These are phyloP conservation scores for Mycena pura DNA, from an alignment of 768 basidiomycete species.

Conservation along the genomic window DNA sequence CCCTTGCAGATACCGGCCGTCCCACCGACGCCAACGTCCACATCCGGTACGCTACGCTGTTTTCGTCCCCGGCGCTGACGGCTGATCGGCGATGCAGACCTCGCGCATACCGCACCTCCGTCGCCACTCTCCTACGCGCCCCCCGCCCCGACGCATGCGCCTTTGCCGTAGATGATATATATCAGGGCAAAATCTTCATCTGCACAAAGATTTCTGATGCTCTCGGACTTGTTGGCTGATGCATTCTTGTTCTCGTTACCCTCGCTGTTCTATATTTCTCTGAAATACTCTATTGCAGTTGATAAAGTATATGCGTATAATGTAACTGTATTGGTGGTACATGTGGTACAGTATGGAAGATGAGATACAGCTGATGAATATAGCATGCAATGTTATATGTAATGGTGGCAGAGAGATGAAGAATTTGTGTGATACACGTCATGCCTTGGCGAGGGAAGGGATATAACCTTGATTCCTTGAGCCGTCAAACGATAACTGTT, in stretches of 20 bases:
- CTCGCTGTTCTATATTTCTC: background rate
- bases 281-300: background rate
- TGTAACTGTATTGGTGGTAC: background rate
- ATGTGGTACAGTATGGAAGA: too few species aligned
- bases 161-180: constrained; percentile 29
- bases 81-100: background rate
- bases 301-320: too few species aligned
- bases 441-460: constrained; percentile 27
- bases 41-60: background rate
- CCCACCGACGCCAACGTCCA: too few species aligned
- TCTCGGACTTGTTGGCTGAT: background rate
- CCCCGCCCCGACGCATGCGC: constrained; percentile 2
- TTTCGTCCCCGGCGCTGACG: background rate
- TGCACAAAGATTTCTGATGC: background rate
- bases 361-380: too few species aligned
- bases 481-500: too few species aligned
- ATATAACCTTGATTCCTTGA: too few species aligned
- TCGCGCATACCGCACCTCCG: constrained; percentile 2
- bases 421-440: background rate
- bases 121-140: background rate
- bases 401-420: background rate
- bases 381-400: background rate
- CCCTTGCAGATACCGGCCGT: too few species aligned
- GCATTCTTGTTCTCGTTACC: background rate
- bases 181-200: constrained; percentile 35